Percentiles rank a stretch among this genome's conserved stretches.
Evolutionary conservation across 306 rosid genomes (phyloP).

Genomic region (Lathyrus aphaca): DNA sequence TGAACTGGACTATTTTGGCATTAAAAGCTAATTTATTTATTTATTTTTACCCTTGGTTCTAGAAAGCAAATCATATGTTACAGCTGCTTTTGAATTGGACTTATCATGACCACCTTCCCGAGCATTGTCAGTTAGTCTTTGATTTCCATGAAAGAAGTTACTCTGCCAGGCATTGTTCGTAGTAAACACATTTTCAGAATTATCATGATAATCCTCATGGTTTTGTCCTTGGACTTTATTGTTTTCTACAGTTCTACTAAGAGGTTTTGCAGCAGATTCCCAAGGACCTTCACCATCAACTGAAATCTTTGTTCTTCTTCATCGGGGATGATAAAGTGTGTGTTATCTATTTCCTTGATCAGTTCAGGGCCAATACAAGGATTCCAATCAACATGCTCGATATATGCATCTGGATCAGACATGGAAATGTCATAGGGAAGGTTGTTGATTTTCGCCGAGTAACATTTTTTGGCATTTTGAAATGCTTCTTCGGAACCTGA

Average conservation of each 20-base stretch:
- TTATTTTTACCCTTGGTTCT: too few relatives aligned
- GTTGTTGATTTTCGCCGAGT: constrained; percentile 66
- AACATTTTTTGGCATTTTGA: constrained; percentile 66
- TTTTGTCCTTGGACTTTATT: constrained; percentile 37
- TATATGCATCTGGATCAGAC: constrained; percentile 62
- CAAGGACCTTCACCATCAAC: constrained; percentile 42
- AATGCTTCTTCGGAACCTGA: constrained; percentile 78
- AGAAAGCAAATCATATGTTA: too few relatives aligned
- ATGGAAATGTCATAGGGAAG: constrained; percentile 45
- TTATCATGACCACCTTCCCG: constrained; percentile 48
- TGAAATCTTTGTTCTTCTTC: constrained; percentile 55
- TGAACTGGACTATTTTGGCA: too few relatives aligned
- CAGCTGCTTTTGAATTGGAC: too few relatives aligned
- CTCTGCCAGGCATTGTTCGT: constrained; percentile 58
- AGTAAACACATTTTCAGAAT: constrained; percentile 35
- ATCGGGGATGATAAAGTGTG: constrained; percentile 51
- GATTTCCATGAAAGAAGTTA: constrained; percentile 37
- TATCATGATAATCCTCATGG: constrained; percentile 37
- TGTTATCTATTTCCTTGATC: constrained; percentile 63
- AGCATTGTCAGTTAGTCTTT: constrained; percentile 42
- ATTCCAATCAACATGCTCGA: constrained; percentile 74
- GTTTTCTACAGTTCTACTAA: constrained; percentile 28
- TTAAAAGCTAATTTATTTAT: too few relatives aligned
- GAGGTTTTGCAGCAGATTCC: constrained; percentile 37
- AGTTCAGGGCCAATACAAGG: constrained; percentile 63